A percentile compares a stretch with the other conserved stretches of the same genome.
Evolutionary conservation across 129 eudicot species (phyloP).

Genomic region (Tanacetum coccineum): DNA sequence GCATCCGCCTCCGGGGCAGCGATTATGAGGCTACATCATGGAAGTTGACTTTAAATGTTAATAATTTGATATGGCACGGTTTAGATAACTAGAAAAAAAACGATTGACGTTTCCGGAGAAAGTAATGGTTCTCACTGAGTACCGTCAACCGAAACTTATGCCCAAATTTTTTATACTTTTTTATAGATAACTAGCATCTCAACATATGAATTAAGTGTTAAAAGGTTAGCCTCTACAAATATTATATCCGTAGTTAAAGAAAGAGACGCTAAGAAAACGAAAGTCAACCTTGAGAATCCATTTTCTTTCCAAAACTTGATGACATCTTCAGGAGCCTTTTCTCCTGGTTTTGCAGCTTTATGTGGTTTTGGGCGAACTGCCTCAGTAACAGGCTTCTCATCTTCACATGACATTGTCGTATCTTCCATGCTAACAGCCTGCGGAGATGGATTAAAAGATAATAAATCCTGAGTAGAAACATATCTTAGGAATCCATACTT

Average conservation of each 20-base stretch:
- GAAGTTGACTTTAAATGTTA: conserved; percentile 10
- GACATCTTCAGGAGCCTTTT: conserved; percentile 59
- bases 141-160: too few species aligned
- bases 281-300: conserved; percentile 78
- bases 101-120: too few species aligned
- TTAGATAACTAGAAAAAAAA: too few species aligned
- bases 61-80: background rate
- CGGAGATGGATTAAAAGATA: conserved; percentile 27
- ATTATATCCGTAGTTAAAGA: too few species aligned
- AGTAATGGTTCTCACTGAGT: too few species aligned
- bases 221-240: too few species aligned
- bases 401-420: conserved; percentile 21
- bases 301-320: conserved; percentile 74
- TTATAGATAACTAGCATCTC: too few species aligned
- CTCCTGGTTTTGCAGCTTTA: conserved; percentile 70
- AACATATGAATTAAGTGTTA: too few species aligned
- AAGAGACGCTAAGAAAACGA: conserved; percentile 20
- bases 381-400: conserved; percentile 22
- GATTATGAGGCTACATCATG: conserved; percentile 57
- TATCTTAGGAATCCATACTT: conserved; percentile 5
- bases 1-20: conserved; percentile 87
- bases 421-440: conserved; percentile 43
- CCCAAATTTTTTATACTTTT: too few species aligned
- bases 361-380: conserved; percentile 25
- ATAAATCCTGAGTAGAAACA: conserved; percentile 33